These are phyloP conservation scores for Cucurbita pepo DNA, from an alignment of 306 rosid genomes.

Conservation along the genomic window DNA sequence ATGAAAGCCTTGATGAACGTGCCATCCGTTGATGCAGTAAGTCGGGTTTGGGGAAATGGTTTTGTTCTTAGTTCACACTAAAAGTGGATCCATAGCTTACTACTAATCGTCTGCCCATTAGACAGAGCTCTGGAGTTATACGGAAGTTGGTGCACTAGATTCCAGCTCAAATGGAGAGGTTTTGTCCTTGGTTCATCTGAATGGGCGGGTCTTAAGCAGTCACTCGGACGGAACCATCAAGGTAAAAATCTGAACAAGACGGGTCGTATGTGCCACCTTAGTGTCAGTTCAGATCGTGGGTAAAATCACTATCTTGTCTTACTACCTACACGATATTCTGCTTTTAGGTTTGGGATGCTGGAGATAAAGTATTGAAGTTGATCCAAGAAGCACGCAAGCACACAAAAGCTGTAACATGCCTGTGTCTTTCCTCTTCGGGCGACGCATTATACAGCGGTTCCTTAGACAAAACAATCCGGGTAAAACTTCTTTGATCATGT, in stretches of 20 bases:
- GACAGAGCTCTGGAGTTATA: constrained; percentile 78
- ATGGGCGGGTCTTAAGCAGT: constrained; percentile 62
- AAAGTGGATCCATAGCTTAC: constrained; percentile 2
- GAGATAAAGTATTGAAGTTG: constrained; percentile 43
- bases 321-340: constrained; percentile 4
- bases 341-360: constrained; percentile 73
- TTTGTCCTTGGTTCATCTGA: constrained; percentile 44
- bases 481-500: constrained; percentile 10
- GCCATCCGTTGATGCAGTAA: constrained; percentile 66
- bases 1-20: constrained; percentile 60
- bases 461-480: constrained; percentile 84
- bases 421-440: constrained; percentile 28
- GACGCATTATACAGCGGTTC: constrained; percentile 74
- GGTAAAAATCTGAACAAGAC: constrained; percentile 28
- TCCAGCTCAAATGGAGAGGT: constrained; percentile 67
- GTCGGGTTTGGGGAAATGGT: constrained; percentile 12
- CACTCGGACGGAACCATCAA: constrained; percentile 92
- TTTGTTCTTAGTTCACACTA: not conserved
- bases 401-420: constrained; percentile 74
- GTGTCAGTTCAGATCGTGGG: not conserved
- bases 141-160: constrained; percentile 56
- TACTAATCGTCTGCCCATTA: constrained; percentile 11
- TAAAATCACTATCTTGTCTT: not conserved
- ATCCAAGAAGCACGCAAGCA: constrained; percentile 75
- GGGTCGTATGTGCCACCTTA: not conserved